phyloP scores from a whole-genome alignment of 257 asterid species.

The Galeopsis tetrahit region DNA sequence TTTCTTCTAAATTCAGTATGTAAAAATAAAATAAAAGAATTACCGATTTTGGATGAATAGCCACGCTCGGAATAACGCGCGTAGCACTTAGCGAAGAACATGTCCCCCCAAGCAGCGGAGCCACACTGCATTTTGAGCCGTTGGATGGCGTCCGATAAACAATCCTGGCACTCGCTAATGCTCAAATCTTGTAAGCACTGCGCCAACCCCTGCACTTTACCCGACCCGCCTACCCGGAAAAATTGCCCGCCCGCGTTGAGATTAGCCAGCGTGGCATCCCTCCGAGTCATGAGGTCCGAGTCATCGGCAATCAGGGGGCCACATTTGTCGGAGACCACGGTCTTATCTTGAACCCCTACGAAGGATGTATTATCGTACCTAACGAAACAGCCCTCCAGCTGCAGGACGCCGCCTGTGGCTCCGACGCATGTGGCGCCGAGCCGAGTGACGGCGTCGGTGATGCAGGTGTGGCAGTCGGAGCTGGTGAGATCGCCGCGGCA shows the following conservation, averaged over 20 bases:
- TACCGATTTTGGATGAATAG: constrained; percentile 49
- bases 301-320: constrained; percentile 57
- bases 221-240: constrained; percentile 76
- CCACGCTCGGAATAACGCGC: constrained; percentile 86
- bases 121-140: constrained; percentile 74
- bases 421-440: constrained; percentile 59
- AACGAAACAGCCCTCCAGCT: constrained; percentile 77
- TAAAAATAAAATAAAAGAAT: constrained; percentile 5
- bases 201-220: constrained; percentile 68
- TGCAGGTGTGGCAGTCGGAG: constrained; percentile 61
- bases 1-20: neutral
- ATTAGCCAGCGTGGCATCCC: constrained; percentile 59
- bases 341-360: constrained; percentile 69
- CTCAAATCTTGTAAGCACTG: constrained; percentile 91
- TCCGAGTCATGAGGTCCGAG: constrained; percentile 45
- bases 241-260: constrained; percentile 62
- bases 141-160: constrained; percentile 72
- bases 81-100: constrained; percentile 87
- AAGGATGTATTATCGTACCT: constrained; percentile 70
- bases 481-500: constrained; percentile 77
- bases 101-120: constrained; percentile 71
- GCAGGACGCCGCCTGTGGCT: constrained; percentile 80
- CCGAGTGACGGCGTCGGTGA: constrained; percentile 54
- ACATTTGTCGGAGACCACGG: constrained; percentile 57
- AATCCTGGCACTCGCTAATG: constrained; percentile 71